phyloP scores from a whole-genome alignment of 169 alveolate genomes.

The Plasmodium gonderi region DNA sequence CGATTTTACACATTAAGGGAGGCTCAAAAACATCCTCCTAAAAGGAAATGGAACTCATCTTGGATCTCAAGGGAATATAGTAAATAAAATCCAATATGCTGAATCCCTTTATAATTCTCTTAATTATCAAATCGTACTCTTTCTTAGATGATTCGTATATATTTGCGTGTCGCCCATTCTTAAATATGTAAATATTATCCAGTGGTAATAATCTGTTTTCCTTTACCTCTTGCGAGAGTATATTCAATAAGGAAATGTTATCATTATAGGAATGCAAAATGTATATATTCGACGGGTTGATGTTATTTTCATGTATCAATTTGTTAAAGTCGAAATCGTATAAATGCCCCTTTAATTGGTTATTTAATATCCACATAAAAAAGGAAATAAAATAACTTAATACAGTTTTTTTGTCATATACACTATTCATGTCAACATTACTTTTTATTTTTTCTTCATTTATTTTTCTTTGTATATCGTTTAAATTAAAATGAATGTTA shows the following conservation, averaged over 20 bases:
- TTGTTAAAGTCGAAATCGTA: conserved; percentile 63
- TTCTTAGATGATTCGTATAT: conserved; percentile 41
- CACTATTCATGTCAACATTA: conserved; percentile 10
- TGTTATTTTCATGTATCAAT: conserved; percentile 46
- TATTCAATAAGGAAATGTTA: conserved; percentile 51
- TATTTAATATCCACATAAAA: conserved; percentile 70
- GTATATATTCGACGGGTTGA: conserved; percentile 60
- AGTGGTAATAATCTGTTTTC: conserved; percentile 44
- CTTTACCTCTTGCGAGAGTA: conserved; percentile 36
- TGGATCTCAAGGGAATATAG: conserved; percentile 57
- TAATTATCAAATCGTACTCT: conserved; percentile 30
- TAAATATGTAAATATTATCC: conserved; percentile 56
- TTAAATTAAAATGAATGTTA: conserved; percentile 37
- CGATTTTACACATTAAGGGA: not conserved
- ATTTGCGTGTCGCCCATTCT: conserved; percentile 66
- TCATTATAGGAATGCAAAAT: conserved; percentile 51
- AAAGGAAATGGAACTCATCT: conserved; percentile 20
- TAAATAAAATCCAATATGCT: conserved; percentile 43
- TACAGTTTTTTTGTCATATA: conserved; percentile 33
- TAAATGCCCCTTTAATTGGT: conserved; percentile 68
- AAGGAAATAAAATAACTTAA: conserved; percentile 45
- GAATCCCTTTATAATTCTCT: conserved; percentile 66
- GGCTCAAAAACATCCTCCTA: not conserved
- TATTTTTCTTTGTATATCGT: conserved; percentile 53
- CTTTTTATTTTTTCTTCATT: conserved; percentile 18